Evolutionary conservation across 2,329 filamentous ascomycete genomes (phyloP).

Genomic region (Trematosphaeria pertusa): DNA sequence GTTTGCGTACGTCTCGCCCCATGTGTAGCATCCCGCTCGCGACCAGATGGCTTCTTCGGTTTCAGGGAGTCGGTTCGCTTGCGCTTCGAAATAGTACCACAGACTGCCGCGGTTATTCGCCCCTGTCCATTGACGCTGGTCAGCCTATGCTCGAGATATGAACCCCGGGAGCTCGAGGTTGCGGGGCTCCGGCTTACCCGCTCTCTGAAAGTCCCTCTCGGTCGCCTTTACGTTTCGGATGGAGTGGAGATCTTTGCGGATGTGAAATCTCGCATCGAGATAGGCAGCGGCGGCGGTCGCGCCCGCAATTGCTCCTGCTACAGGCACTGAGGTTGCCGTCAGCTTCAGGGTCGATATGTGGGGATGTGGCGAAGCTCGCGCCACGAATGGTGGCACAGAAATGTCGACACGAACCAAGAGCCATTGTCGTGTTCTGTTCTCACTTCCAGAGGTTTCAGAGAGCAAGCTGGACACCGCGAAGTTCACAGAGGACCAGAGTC

Average conservation of each 20-base stretch:
- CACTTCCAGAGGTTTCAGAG: background rate
- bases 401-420: conserved; percentile 6
- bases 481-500: no score
- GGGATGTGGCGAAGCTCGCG: background rate
- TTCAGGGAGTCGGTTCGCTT: conserved; percentile 57
- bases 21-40: conserved; percentile 58
- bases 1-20: conserved; percentile 48
- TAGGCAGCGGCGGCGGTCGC: conserved; percentile 61
- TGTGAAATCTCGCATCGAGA: conserved; percentile 72
- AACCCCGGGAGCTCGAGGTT: background rate
- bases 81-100: conserved; percentile 71
- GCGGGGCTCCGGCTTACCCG: conserved; percentile 49
- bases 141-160: conserved; percentile 1
- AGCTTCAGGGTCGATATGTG: background rate
- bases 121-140: conserved; percentile 42
- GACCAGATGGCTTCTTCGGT: conserved; percentile 72
- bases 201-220: conserved; percentile 56
- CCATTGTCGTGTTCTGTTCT: conserved; percentile 1
- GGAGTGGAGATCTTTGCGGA: conserved; percentile 65
- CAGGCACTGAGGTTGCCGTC: conserved; percentile 30
- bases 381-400: background rate
- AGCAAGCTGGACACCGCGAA: no score
- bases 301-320: conserved; percentile 44
- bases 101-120: conserved; percentile 62
- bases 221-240: conserved; percentile 55